A percentile compares a stretch with the other conserved stretches of the same genome.
Conservation (phyloP, 306 rosid species). For the Glycine tomentella region DNA sequence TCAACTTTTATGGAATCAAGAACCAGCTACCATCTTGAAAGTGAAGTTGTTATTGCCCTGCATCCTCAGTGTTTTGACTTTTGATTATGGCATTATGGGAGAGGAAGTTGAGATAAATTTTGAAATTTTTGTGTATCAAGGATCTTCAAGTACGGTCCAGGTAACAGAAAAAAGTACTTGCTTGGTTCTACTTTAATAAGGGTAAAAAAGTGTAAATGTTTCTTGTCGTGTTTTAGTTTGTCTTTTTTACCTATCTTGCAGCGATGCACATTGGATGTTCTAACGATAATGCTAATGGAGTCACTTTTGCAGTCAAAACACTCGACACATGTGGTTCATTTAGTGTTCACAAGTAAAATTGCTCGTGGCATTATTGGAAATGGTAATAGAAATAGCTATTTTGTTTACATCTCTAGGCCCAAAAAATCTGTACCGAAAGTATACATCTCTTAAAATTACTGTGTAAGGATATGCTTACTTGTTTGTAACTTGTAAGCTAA, state of each 20-base stretch:
- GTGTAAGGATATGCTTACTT: not conserved
- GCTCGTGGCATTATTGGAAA: slow-evolving; percentile 17
- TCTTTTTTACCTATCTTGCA: slow-evolving; percentile 26
- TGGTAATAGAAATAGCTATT: not conserved
- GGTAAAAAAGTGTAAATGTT: slow-evolving; percentile 25
- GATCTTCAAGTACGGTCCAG: slow-evolving; percentile 14
- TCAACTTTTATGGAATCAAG: not conserved
- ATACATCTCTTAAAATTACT: not conserved
- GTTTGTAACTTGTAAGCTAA: not conserved
- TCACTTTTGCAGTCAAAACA: slow-evolving; percentile 34
- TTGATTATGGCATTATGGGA: slow-evolving; percentile 33
- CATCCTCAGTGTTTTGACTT: slow-evolving; percentile 37
- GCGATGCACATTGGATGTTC: slow-evolving; percentile 42
- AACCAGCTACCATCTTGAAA: slow-evolving; percentile 35
- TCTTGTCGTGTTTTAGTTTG: slow-evolving; percentile 35
- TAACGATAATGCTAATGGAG: slow-evolving; percentile 31
- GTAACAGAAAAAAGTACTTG: slow-evolving; percentile 37
- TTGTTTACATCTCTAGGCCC: not conserved
- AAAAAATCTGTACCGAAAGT: too few relatives aligned
- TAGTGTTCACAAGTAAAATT: slow-evolving; percentile 25
- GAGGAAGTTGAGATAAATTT: slow-evolving; percentile 35
- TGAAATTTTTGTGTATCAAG: slow-evolving; percentile 27
- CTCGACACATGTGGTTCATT: slow-evolving; percentile 28
- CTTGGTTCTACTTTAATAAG: slow-evolving; percentile 35
- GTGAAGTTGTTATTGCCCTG: slow-evolving; percentile 28